Conservation (phyloP, 441 rosid species). For the Raphanus hybrid region DNA sequence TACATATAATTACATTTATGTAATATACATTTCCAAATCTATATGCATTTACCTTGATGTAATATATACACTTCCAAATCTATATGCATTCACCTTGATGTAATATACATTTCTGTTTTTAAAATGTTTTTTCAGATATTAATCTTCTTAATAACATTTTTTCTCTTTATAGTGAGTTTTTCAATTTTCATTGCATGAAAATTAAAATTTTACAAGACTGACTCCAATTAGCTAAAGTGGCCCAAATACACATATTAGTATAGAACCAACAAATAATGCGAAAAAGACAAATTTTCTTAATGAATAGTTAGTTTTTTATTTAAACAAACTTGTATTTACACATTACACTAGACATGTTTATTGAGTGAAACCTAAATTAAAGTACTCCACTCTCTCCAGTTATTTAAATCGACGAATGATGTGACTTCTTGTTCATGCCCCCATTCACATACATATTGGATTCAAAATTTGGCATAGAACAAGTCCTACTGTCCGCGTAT, state of each 20-base stretch:
- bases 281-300: not conserved
- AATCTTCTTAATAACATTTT: not conserved
- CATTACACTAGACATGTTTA: conserved; percentile 9
- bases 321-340: not conserved
- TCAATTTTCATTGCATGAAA: not conserved
- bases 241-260: not conserved
- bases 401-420: not conserved
- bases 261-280: not conserved
- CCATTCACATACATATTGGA: not conserved
- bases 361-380: conserved; percentile 11
- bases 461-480: conserved; percentile 20
- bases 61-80: not conserved
- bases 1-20: not conserved
- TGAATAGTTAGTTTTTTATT: not conserved
- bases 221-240: not conserved
- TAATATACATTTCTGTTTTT: not conserved
- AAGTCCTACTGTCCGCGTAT: conserved; percentile 39
- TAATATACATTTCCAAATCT: not conserved
- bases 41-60: not conserved
- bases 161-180: not conserved
- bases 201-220: not conserved
- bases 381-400: conserved; percentile 31
- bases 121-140: not conserved
- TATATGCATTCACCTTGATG: not conserved
- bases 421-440: conserved; percentile 4